Conservation (phyloP, 257 asterid genomes). For the Solanum rostratum region DNA sequence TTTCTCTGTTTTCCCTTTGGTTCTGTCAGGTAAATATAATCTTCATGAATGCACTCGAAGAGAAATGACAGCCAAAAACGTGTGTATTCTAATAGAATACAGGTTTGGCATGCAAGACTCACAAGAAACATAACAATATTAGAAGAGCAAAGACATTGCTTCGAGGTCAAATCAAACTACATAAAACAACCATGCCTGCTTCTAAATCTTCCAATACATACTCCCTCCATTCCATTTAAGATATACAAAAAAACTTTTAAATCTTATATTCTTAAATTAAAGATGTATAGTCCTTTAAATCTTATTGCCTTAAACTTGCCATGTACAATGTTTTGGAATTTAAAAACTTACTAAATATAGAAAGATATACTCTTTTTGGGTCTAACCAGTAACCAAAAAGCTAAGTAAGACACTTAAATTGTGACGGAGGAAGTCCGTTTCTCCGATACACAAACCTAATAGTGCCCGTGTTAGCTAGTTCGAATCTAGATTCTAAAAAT, state of each 20-base stretch:
- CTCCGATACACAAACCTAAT: not conserved
- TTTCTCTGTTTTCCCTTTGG: not conserved
- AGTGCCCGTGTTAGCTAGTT: not conserved
- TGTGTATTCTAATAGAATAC: not conserved
- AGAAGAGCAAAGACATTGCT: not conserved
- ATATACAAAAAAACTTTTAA: no score
- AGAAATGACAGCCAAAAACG: not conserved
- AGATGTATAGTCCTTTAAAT: no score
- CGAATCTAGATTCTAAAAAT: not conserved
- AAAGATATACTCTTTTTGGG: no score
- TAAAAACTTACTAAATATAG: no score
- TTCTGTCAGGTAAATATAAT: not conserved
- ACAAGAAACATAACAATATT: not conserved
- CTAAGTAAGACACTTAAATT: no score
- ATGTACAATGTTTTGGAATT: no score
- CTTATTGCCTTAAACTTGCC: no score
- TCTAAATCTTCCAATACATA: not conserved
- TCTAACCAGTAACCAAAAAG: no score
- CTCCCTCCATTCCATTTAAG: no score
- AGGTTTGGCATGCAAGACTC: not conserved
- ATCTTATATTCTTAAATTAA: no score
- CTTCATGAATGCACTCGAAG: not conserved
- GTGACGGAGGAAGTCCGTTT: not conserved
- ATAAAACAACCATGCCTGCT: not conserved
- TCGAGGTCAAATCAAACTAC: not conserved